A percentile compares a stretch with the other conserved stretches of the same genome.
These are phyloP conservation scores for Clonostachys solani DNA, from an alignment of 2,329 filamentous ascomycete genomes.

Conservation along the genomic window DNA sequence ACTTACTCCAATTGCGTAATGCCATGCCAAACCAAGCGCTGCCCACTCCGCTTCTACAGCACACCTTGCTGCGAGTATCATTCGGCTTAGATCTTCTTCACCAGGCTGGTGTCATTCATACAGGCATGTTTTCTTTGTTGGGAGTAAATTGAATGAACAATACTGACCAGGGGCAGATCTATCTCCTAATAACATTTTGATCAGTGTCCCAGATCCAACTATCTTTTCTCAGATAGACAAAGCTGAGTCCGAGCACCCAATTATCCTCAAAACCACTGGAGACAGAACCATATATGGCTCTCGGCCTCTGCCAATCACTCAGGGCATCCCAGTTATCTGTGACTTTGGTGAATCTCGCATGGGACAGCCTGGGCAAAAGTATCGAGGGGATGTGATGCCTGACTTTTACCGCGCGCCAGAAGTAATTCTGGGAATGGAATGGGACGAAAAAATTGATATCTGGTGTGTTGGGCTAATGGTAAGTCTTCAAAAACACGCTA, in stretches of 20 bases:
- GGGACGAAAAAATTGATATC: slow-evolving; percentile 24
- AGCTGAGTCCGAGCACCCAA: slow-evolving; percentile 7
- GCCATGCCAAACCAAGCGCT: slow-evolving; percentile 12
- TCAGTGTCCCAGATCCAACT: slow-evolving; percentile 8
- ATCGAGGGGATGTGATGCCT: slow-evolving; percentile 23
- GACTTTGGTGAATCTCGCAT: slow-evolving; percentile 21
- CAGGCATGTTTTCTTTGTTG: slow-evolving; percentile 2
- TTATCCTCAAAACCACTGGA: slow-evolving; percentile 14
- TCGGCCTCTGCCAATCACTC: slow-evolving; percentile 13
- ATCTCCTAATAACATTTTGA: slow-evolving; percentile 17
- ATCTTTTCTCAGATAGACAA: slow-evolving; percentile 8
- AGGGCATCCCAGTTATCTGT: slow-evolving; percentile 12
- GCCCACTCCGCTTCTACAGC: slow-evolving; percentile 13
- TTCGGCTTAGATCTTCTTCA: slow-evolving; percentile 4
- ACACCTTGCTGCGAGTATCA: slow-evolving; percentile 8
- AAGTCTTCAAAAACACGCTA: slow-evolving; percentile 2
- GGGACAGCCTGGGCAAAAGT: slow-evolving; percentile 9
- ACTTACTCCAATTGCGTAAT: slow-evolving; percentile 2
- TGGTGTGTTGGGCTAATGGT: slow-evolving; percentile 26
- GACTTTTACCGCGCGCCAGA: slow-evolving; percentile 25
- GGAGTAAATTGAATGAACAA: too few relatives aligned
- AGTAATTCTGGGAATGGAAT: slow-evolving; percentile 23
- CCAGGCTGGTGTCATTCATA: slow-evolving; percentile 3
- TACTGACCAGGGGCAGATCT: slow-evolving; percentile 8
- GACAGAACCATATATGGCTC: slow-evolving; percentile 19